Evolutionary conservation across 192 early-diverging fungal genomes (phyloP), one percentile per base, ranked within the genome.

Genomic region (Dissophora globulifera): DNA sequence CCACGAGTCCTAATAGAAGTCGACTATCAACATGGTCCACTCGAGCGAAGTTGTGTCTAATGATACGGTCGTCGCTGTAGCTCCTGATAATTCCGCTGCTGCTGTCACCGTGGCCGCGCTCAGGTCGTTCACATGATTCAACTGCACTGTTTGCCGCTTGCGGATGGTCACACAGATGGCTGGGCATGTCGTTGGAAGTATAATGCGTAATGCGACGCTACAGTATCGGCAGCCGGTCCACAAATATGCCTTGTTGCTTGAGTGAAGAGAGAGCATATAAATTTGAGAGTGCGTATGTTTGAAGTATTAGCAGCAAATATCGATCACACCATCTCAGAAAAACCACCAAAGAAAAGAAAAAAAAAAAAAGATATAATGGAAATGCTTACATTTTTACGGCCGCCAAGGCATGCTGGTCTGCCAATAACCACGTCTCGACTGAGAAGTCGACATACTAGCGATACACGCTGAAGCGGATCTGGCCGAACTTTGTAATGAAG

Each of bases 401-500:
- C 81, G 22, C 53, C 70, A 3, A 81, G 49, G 10, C 82, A 27
- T 17, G 78, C 74, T 23, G 85, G 85, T 58, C 80, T 85, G 35
- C 84, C 85, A 29, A 83, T 84, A 1, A 92, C 87, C 32, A 99
- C 63, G 78, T 98, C 97, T 53, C 91, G 83, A 62, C 94, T 95
- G 31, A 99, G 78, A 43, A 96, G 61, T 96, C 95, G 4, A 88
- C 85, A 68, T 92, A 99, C 50, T 88, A 86, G 10, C 83, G 86
- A 81, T 99, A 99, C 1, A 98, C 89, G 27, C 89, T 86, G 4
- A 94, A 92, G 23, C 92, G 78, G 61, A 98, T 93, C 64, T 92
- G 91, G 79, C 98, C 98, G 79, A 98, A 97, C 65, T 98, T 98
- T 13, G 93, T 94, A 47, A 99, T 94, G 74, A 99, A 99, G 0